Base-by-base conservation (phyloP, 2,329 filamentous ascomycete genomes). In the Fusarium begoniae region DNA sequence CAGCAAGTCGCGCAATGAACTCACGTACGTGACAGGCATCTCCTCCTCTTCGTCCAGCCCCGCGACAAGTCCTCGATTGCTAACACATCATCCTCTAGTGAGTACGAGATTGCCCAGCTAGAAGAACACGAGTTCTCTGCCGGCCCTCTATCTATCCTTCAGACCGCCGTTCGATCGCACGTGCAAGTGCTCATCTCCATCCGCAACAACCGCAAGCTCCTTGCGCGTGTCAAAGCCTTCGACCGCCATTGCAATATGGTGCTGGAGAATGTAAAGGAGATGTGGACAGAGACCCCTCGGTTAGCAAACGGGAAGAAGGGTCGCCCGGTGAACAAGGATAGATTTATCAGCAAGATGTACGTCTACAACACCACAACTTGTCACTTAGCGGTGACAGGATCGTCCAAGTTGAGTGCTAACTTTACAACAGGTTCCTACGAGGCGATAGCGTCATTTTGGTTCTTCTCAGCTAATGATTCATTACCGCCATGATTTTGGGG, bases 171-270 rank as follows among this genome's bases (percentile, higher is more conserved):
- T 66, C 94, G 95, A 82, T 94, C 93, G 75, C 96, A 98, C 87
- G 94, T 93, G 48, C 96, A 98, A 85, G 96, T 99, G 72, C 91
- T 99, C 75, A 98, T 99, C 81, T 98, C 94, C 62, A 96, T 96
- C 86, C 95, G 96, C 76, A 98, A 98, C 90, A 98, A 98, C 88
- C 93, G 96, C 85, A 99, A 99, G 88, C 89, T 99, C 54, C 92
- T 99, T 63, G 96, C 96, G 58, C 93, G 96, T 74, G 96, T 99
- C 81, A 99, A 99, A 88, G 96, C 96, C 12, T 99, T 99, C 83
- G 96, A 99, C 85, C 90, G 96, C 70, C 96, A 99, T 85, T 98
- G 95, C 90, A 99, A 99, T 86, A 98, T 99, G 96, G 94, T 98
- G 8, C 87, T 98, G 54, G 95, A 98, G 87, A 98, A 98, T 78